These are phyloP conservation scores for Geotrichum klebahnii DNA, from an alignment of 1,139 yeast species.

Conservation along the genomic window DNA sequence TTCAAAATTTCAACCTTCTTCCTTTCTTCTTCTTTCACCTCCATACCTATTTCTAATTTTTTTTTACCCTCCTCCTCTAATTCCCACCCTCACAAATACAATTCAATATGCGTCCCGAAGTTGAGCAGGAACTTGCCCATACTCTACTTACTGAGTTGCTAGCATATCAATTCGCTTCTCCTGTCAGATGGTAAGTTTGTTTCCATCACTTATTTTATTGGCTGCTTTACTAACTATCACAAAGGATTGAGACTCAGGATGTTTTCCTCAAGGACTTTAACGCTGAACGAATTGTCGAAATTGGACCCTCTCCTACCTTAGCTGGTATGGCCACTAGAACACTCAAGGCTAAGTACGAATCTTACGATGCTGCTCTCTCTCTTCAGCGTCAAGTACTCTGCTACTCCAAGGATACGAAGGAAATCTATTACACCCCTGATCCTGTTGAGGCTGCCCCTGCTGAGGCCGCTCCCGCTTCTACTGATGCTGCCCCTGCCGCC, in stretches of 20 bases:
- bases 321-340: conserved; percentile 99
- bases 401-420: conserved; percentile 92
- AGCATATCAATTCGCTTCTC: conserved; percentile 98
- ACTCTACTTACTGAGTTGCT: conserved; percentile 87
- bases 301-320: conserved; percentile 97
- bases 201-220: neutral
- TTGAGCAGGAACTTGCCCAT: conserved; percentile 96
- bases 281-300: conserved; percentile 95
- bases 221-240: neutral
- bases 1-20: conserved; percentile 92
- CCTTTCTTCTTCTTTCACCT: no score
- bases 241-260: conserved; percentile 89
- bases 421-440: conserved; percentile 33
- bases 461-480: conserved; percentile 39
- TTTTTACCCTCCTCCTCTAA: neutral
- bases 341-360: conserved; percentile 90
- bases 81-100: neutral
- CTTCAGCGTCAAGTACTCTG: conserved; percentile 95
- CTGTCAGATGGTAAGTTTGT: conserved; percentile 81
- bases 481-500: conserved; percentile 51
- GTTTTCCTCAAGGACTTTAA: conserved; percentile 90
- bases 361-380: conserved; percentile 95
- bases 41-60: no score
- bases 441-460: conserved; percentile 38
- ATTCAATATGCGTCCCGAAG: conserved; percentile 81